These are phyloP conservation scores for Periconia macrospinosa DNA, from an alignment of 2,329 filamentous ascomycete species.

Conservation along the genomic window DNA sequence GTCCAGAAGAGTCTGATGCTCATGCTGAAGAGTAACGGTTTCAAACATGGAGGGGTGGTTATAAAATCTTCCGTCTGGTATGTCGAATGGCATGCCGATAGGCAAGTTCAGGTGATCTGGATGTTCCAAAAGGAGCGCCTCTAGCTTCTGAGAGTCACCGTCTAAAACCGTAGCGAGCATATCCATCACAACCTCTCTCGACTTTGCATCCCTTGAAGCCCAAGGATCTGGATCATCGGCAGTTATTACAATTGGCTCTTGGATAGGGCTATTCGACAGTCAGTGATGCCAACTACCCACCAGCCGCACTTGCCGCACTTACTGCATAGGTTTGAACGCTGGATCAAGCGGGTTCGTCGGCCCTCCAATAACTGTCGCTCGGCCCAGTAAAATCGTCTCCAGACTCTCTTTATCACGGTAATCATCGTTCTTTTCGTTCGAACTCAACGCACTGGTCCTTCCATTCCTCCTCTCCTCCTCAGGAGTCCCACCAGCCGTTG, in stretches of 20 bases:
- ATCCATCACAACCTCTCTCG: slow-evolving; percentile 22
- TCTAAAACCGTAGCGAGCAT: slow-evolving; percentile 33
- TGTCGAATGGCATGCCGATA: slow-evolving; percentile 33
- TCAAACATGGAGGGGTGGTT: slow-evolving; percentile 26
- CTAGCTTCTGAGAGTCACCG: slow-evolving; percentile 25
- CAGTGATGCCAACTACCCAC: not conserved
- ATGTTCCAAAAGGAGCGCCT: slow-evolving; percentile 26
- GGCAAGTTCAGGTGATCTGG: slow-evolving; percentile 30
- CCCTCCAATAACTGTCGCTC: not conserved
- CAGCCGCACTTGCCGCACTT: slow-evolving; percentile 7
- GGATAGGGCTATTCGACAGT: slow-evolving; percentile 3
- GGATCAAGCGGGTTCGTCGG: not conserved
- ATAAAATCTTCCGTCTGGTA: slow-evolving; percentile 22
- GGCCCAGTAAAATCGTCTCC: slow-evolving; percentile 4
- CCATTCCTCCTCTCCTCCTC: not conserved
- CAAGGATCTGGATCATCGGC: slow-evolving; percentile 12
- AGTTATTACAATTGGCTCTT: not conserved
- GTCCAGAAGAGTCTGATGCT: slow-evolving; percentile 34
- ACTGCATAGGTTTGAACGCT: not conserved
- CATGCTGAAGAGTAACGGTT: slow-evolving; percentile 34
- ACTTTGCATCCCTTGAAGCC: slow-evolving; percentile 12
- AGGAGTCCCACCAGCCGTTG: not conserved
- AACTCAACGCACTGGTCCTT: not conserved
- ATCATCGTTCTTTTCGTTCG: not conserved
- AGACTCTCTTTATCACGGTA: slow-evolving; percentile 2